Evolutionary conservation across 2,329 filamentous ascomycete genomes (phyloP), one percentile per base, ranked within the genome.

Genomic region (Pseudocercospora pini-densiflorae): DNA sequence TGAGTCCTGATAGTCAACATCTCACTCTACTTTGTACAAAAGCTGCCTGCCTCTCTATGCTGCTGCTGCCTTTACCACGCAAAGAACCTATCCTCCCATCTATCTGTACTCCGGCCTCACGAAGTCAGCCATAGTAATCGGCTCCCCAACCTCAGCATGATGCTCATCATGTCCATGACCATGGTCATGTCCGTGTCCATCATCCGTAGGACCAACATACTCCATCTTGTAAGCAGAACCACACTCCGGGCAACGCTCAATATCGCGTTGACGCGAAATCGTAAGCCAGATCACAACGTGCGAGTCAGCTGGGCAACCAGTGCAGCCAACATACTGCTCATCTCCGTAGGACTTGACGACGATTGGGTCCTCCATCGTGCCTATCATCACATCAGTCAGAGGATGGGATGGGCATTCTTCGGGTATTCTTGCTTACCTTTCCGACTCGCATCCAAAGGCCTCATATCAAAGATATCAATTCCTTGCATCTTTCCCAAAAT

Each of bases 401-500:
- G n/a, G 29, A n/a, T 31, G 43, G 58, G 33, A 45, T 49, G 51
- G 36, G 31, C 45, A 43, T 55, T n/a, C 23, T 23, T 21, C 21
- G 45, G 8, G n/a, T 12, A 16, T 8, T 12, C 24, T 8, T 65
- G 45, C 85, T 72, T 86, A 92, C 94, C 94, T 82, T 88, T 88
- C 79, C 95, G 90, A 81, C 91, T 95, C 71, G 94, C 87, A 81
- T 98, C 95, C 76, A 99, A 88, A 71, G 95, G 95, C 82, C 89
- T 90, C 95, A 98, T 97, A 85, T 99, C 94, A 85, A 99, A 99
- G 80, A 98, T 86, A 80, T 99, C 95, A 77, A 97, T 86, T 73
- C 95, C 94, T 87, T 98, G 93, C 91, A 98, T 97, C 89, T 99
- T 99, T 84, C 95, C 95, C 80, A 99, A 87, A 78, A 99, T 95